phyloP scores from a whole-genome alignment of 176 grass and related monocot species.

The Zea mays region DNA sequence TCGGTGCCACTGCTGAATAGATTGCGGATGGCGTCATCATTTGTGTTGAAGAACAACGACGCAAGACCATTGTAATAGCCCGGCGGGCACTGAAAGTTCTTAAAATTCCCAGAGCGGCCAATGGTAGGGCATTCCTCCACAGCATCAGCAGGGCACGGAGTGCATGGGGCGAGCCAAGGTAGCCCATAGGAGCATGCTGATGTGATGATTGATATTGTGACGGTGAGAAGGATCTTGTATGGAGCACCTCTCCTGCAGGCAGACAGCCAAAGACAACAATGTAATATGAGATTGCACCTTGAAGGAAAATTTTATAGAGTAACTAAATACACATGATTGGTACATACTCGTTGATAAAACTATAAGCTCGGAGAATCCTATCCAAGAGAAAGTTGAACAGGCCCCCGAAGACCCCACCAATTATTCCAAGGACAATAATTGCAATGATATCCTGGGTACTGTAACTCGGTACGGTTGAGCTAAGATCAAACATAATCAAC shows the following conservation, averaged over 20 bases:
- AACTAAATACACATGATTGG: conserved; percentile 11
- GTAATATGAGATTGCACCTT: conserved; percentile 28
- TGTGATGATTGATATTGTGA: conserved; percentile 74
- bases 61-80: conserved; percentile 93
- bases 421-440: conserved; percentile 74
- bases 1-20: conserved; percentile 77
- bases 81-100: conserved; percentile 81
- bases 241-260: conserved; percentile 79
- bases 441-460: conserved; percentile 62
- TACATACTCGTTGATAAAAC: conserved; percentile 88
- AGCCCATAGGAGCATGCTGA: conserved; percentile 86
- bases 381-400: conserved; percentile 88
- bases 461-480: conserved; percentile 57
- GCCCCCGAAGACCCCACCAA: conserved; percentile 77
- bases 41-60: conserved; percentile 94
- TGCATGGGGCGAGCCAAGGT: conserved; percentile 78
- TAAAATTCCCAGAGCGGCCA: conserved; percentile 82
- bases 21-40: conserved; percentile 91
- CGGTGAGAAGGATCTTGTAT: conserved; percentile 79
- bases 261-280: conserved; percentile 24
- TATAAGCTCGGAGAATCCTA: conserved; percentile 70
- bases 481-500: conserved; percentile 97
- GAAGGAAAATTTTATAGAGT: background rate
- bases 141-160: conserved; percentile 52
- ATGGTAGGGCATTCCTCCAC: conserved; percentile 74